phyloP scores from a whole-genome alignment of 1,284 basidiomycete genomes.

The Gymnopus androsaceus region DNA sequence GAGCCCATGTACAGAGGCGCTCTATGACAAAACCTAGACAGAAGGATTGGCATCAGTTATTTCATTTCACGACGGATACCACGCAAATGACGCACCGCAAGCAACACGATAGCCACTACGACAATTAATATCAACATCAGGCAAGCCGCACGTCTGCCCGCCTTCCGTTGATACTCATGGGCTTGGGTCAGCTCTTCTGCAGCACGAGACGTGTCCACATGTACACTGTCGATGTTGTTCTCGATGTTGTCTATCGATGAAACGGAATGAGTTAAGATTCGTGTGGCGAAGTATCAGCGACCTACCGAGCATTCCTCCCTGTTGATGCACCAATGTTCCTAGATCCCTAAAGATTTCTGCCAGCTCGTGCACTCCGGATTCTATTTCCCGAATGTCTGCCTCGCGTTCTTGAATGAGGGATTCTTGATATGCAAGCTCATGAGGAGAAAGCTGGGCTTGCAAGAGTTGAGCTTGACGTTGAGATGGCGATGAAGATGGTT shows the following conservation, averaged over 20 bases:
- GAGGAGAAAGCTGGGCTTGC: slow-evolving; percentile 77
- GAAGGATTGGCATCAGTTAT: neutral
- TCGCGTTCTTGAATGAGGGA: slow-evolving; percentile 95
- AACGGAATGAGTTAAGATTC: neutral
- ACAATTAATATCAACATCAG: slow-evolving; percentile 86
- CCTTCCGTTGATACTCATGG: slow-evolving; percentile 93
- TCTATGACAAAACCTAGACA: neutral
- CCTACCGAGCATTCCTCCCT: slow-evolving; percentile 92
- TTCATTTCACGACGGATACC: neutral
- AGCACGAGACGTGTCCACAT: slow-evolving; percentile 82
- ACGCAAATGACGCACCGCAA: slow-evolving; percentile 63
- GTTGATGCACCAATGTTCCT: slow-evolving; percentile 92
- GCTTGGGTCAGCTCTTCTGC: slow-evolving; percentile 89
- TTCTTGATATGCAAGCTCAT: slow-evolving; percentile 96
- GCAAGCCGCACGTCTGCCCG: slow-evolving; percentile 88
- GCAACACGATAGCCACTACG: slow-evolving; percentile 86
- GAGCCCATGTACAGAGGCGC: neutral
- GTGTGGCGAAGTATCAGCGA: slow-evolving; percentile 16
- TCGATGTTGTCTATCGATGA: slow-evolving; percentile 88
- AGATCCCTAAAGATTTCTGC: slow-evolving; percentile 97
- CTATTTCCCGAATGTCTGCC: slow-evolving; percentile 93
- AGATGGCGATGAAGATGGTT: slow-evolving; percentile 35
- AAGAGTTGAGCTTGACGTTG: slow-evolving; percentile 74
- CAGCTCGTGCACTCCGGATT: slow-evolving; percentile 95
- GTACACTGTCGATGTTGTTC: slow-evolving; percentile 88